Conservation (phyloP, 208 protist genomes). For the Crithidia thermophila region DNA sequence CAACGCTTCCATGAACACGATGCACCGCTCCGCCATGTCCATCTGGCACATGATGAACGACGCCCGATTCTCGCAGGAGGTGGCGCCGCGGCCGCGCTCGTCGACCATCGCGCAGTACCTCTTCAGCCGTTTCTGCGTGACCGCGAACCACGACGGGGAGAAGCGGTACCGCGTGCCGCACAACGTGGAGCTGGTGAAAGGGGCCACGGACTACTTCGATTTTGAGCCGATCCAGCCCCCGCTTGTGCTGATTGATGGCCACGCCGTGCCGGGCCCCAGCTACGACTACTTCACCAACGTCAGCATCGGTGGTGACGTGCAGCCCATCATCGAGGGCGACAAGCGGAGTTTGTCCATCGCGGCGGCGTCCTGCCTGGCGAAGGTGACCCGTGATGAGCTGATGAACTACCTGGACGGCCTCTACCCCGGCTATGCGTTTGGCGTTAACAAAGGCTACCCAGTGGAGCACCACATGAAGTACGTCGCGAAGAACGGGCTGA, state of each 20-base stretch:
- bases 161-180: constrained; percentile 67
- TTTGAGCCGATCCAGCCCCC: constrained; percentile 82
- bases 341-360: constrained; percentile 87
- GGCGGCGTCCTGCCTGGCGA: constrained; percentile 88
- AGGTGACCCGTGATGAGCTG: constrained; percentile 87
- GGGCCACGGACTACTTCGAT: constrained; percentile 75
- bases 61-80: constrained; percentile 74
- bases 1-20: constrained; percentile 80
- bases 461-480: constrained; percentile 88
- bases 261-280: constrained; percentile 71
- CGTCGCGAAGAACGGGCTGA: constrained; percentile 68
- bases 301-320: constrained; percentile 65
- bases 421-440: constrained; percentile 85
- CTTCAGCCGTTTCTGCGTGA: constrained; percentile 79
- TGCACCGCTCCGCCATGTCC: constrained; percentile 80
- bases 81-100: constrained; percentile 65
- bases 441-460: constrained; percentile 87
- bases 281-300: constrained; percentile 68
- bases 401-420: constrained; percentile 80
- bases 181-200: constrained; percentile 66
- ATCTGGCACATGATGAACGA: constrained; percentile 89
- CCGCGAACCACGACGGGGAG: constrained; percentile 69
- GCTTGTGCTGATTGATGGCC: constrained; percentile 85
- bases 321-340: constrained; percentile 89
- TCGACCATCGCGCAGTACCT: constrained; percentile 85